Evolutionary conservation across 1,284 basidiomycete species (phyloP), one percentile per base, ranked within the genome.

Genomic region (Pyrrhoderma lamaoense): DNA sequence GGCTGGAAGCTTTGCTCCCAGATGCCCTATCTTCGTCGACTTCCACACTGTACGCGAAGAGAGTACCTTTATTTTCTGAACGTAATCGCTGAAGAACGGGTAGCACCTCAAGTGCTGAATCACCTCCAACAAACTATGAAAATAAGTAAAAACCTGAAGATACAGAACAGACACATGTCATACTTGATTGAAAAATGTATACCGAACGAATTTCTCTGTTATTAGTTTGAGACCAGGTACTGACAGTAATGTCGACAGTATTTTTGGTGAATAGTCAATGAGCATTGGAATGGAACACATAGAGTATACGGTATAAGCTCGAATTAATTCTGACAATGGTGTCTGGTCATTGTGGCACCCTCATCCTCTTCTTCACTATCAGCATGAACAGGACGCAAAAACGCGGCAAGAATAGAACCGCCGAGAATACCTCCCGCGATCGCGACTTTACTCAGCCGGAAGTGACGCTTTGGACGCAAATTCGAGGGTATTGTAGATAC

Each of bases 1-100:
- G 49, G 3, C 62, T 55, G 8, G 48, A 22, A 48, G 56, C 38
- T 38, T 54, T 49, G 45, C 42, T 60, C 40, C 58, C 69, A 13
- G 70, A 68, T 3, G 75, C 76, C 49, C 77, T 70, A 8, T 70
- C 68, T 59, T 82, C 77, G 56, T 89, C 80, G 8, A 89, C 89
- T 66, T 94, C 91, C 22, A 91, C 89, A 42, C 83, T 88, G 67
- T 94, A 94, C 34, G 79, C 84, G 58, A 96, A 80, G 14, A 95
- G 70, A n/a, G 78, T 73, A 3, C 90, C 93, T 55, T 85, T 85
- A 59, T 86, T 84, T 57, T 77, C 75, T 8, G 66, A 62, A 21
- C 89, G 77, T 31, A 95, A 70, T 14, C 67, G 62, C 38, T 74
- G 71, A 43, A 95, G 76, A 2, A 87, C 62, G 1, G 85, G 80